Evolutionary conservation across 148 eudicot species (phyloP).

Genomic region (Agrostemma githago): DNA sequence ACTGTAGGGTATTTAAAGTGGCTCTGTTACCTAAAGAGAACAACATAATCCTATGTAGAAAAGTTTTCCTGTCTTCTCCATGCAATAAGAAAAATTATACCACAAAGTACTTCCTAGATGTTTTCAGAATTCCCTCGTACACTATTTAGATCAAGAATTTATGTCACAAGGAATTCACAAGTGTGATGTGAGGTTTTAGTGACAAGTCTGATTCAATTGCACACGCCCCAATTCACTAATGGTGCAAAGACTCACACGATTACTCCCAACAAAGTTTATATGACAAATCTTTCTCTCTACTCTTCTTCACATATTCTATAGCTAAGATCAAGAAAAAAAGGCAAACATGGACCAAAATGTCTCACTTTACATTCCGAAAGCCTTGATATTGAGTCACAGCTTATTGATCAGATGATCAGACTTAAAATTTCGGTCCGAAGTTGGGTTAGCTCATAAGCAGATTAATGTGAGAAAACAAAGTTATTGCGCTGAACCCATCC

Average conservation of each 20-base stretch:
- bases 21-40: background rate
- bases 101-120: background rate
- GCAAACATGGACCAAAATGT: background rate
- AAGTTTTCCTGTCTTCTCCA: background rate
- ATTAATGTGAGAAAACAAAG: background rate
- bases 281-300: background rate
- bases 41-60: background rate
- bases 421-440: background rate
- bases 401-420: background rate
- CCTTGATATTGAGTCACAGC: background rate
- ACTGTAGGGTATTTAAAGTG: too few relatives aligned
- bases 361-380: background rate
- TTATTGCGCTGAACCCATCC: background rate
- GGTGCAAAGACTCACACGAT: background rate
- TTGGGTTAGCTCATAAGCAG: slow-evolving; percentile 1
- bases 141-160: background rate
- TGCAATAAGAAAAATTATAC: background rate
- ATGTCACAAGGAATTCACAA: background rate
- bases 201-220: background rate
- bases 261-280: background rate
- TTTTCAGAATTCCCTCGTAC: background rate
- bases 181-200: background rate
- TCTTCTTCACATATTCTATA: background rate
- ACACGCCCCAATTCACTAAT: background rate
- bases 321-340: background rate